These are phyloP conservation scores for Melastoma malabathricum DNA, from an alignment of 345 rosid species.

Conservation along the genomic window DNA sequence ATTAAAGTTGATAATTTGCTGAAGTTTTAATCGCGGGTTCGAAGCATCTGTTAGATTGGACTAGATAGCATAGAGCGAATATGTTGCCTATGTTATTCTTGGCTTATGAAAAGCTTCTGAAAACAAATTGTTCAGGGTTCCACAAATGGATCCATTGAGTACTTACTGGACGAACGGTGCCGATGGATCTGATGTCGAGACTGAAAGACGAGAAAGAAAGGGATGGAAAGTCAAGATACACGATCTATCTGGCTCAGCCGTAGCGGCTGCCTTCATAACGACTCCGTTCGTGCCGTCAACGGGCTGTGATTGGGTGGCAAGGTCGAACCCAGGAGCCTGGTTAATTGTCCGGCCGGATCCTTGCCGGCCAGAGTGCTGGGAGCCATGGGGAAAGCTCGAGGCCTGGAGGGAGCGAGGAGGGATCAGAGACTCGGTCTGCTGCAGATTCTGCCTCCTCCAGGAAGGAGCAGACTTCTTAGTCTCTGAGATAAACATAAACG, in stretches of 20 bases:
- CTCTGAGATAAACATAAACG: constrained; percentile 70
- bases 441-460: constrained; percentile 70
- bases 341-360: constrained; percentile 76
- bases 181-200: constrained; percentile 39
- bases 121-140: constrained; percentile 35
- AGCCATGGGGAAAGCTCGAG: constrained; percentile 96
- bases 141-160: constrained; percentile 56
- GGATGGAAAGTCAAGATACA: constrained; percentile 99
- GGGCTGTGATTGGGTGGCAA: constrained; percentile 98
- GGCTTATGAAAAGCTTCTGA: neutral
- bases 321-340: constrained; percentile 96
- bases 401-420: constrained; percentile 90
- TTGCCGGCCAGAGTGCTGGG: constrained; percentile 79
- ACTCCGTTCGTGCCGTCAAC: constrained; percentile 94
- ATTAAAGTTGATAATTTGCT: no score
- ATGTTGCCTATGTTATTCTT: no score
- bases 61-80: no score
- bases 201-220: constrained; percentile 77
- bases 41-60: no score
- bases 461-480: constrained; percentile 68
- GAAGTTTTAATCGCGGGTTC: no score
- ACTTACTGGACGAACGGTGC: constrained; percentile 45
- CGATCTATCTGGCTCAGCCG: constrained; percentile 91
- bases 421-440: constrained; percentile 71
- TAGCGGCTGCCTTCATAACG: constrained; percentile 94